Evolutionary conservation across 805 yeast genomes (phyloP), one percentile per base, ranked within the genome.

Genomic region (Myxozyma lipomycoides): DNA sequence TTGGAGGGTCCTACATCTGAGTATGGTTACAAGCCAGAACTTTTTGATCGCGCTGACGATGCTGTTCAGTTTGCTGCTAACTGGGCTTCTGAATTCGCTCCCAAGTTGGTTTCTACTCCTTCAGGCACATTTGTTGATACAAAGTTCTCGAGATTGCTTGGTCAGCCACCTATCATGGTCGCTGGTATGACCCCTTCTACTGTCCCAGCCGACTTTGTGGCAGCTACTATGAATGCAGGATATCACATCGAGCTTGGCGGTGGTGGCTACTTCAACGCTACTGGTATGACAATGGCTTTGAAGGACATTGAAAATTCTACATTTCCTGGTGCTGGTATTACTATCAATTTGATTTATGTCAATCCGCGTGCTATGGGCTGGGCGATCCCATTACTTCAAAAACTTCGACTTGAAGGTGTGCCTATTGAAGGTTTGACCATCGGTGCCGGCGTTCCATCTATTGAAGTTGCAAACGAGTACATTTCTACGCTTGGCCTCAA

Each of bases 101-200:
- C 99, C 56, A 85, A 78, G 64, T 81, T 93, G 65, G 82, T 79
- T 58, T 85, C 85, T 71, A 86, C 87, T 57, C 65, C 70, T 18
- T 73, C 73, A 51, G 73, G 76, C 46, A 74, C 84, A 43, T 88
- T 73, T 65, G 96, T 93, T 52, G 95, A 90, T 70, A 93, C 99
- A 62, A 90, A 89, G 73, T 89, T 91, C 73, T 86, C 96, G 46
- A 78, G 90, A 68, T 78, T 93, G 62, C 73, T 93, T 58, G 95
- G 97, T 56, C 86, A 89, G 71, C 90, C 98, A 56, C 99, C 98
- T 54, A 74, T 93, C 61, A 84, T 95, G 84, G 93, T 93, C 61
- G 96, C 99, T 35, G 99, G 98, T 75, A 93, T 93, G 99, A 93
- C 98, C 37, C 99, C 99, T 67, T 81, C 95, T 40, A 93, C 98